A percentile compares a stretch with the other conserved stretches of the same genome.
Evolutionary conservation across 164 flowering plant genomes (phyloP).

Genomic region (Umbilicus rupestris): DNA sequence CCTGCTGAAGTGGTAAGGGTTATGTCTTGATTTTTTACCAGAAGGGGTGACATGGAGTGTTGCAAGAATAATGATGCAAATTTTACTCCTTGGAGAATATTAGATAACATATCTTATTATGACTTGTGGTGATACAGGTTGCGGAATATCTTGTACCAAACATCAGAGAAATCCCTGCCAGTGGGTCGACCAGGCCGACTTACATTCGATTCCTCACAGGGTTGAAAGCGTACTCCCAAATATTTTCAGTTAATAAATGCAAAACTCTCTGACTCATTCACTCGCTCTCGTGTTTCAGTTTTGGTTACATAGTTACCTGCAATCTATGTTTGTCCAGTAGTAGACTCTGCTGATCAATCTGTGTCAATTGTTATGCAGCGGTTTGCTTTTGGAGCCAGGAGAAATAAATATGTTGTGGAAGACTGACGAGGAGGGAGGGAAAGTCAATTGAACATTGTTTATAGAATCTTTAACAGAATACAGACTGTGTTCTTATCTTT

Average conservation of each 20-base stretch:
- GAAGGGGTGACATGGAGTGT: neutral
- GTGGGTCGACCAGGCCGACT: slow-evolving; percentile 61
- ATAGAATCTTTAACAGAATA: neutral
- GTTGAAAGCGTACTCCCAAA: slow-evolving; percentile 85
- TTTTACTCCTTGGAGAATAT: neutral
- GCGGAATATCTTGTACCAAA: slow-evolving; percentile 70
- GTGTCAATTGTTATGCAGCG: slow-evolving; percentile 31
- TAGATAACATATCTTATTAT: too few species aligned
- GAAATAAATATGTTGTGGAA: slow-evolving; percentile 66
- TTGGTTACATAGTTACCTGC: neutral
- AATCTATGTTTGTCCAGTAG: neutral
- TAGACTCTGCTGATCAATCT: neutral
- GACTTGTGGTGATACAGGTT: slow-evolving; percentile 32
- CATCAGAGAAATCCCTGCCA: slow-evolving; percentile 49
- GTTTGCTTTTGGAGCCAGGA: slow-evolving; percentile 84
- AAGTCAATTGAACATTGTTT: slow-evolving; percentile 6
- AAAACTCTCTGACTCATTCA: too few species aligned
- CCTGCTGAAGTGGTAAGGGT: slow-evolving; percentile 83
- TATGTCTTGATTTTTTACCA: neutral
- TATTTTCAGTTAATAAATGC: slow-evolving; percentile 62
- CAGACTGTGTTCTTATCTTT: neutral
- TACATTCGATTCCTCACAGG: slow-evolving; percentile 90
- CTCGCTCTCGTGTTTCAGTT: neutral
- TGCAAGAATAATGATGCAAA: neutral
- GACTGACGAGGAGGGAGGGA: slow-evolving; percentile 29